A percentile compares a stretch with the other conserved stretches of the same genome.
Conservation (phyloP, 257 asterid genomes). For the Fraxinus excelsior region DNA sequence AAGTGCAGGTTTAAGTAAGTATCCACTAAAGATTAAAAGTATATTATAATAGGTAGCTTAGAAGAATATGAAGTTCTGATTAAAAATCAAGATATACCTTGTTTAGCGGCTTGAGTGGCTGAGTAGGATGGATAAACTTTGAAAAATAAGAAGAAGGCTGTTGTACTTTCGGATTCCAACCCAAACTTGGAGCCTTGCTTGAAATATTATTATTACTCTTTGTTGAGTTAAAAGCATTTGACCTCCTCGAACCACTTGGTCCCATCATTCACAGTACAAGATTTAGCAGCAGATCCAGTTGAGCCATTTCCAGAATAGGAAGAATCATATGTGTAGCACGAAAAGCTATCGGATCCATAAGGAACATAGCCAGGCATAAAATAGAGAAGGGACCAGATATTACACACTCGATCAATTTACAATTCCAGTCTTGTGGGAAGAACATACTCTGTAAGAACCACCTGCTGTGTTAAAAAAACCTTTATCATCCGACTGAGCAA, state of each 20-base stretch:
- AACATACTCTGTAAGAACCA: constrained; percentile 50
- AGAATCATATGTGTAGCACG: constrained; percentile 50
- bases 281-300: constrained; percentile 34
- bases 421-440: neutral
- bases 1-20: neutral
- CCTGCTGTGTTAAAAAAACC: constrained; percentile 40
- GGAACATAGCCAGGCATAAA: constrained; percentile 66
- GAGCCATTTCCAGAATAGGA: constrained; percentile 49
- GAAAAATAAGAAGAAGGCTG: constrained; percentile 42
- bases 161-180: constrained; percentile 45
- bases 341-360: constrained; percentile 58
- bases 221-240: constrained; percentile 39
- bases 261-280: constrained; percentile 36
- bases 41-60: neutral
- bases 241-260: constrained; percentile 46
- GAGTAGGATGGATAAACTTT: constrained; percentile 51
- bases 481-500: constrained; percentile 61
- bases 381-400: constrained; percentile 42
- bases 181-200: constrained; percentile 34
- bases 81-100: constrained; percentile 42
- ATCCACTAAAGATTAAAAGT: neutral
- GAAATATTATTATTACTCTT: constrained; percentile 33
- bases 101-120: constrained; percentile 46
- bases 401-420: constrained; percentile 1
- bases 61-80: neutral